Conservation (phyloP, 2,329 filamentous ascomycete species). For the Trichothecium roseum region DNA sequence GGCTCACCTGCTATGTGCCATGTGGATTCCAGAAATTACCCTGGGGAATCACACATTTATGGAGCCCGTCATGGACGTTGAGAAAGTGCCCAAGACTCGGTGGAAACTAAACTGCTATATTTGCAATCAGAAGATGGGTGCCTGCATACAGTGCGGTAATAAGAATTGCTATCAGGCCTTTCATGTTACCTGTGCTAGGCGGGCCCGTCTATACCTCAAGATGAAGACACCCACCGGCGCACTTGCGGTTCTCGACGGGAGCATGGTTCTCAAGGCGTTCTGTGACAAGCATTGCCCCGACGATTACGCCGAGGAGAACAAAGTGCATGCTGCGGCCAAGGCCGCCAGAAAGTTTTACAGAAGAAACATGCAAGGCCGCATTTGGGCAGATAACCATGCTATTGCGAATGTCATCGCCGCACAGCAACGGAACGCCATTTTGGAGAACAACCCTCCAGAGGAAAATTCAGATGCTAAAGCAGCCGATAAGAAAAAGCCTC, state of each 20-base stretch:
- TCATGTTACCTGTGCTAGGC: constrained; percentile 89
- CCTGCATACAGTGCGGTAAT: constrained; percentile 96
- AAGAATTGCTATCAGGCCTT: constrained; percentile 96
- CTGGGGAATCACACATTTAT: constrained; percentile 95
- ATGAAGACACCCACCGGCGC: constrained; percentile 90
- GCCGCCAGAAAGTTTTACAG: constrained; percentile 86
- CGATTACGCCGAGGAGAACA: constrained; percentile 81
- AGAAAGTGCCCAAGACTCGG: constrained; percentile 88
- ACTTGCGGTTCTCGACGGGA: constrained; percentile 66
- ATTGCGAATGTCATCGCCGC: constrained; percentile 75
- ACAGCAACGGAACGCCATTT: constrained; percentile 36
- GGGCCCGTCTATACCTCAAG: constrained; percentile 78
- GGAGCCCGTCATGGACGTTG: constrained; percentile 96
- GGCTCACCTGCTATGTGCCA: constrained; percentile 91
- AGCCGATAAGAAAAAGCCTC: constrained; percentile 62
- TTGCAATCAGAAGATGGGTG: constrained; percentile 94
- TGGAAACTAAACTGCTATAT: constrained; percentile 96
- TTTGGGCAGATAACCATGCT: constrained; percentile 86
- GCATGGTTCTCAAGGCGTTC: constrained; percentile 80
- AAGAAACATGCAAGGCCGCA: constrained; percentile 74
- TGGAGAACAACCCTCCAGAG: constrained; percentile 53
- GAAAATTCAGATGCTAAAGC: constrained; percentile 47
- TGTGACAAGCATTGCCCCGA: constrained; percentile 90
- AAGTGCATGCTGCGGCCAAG: constrained; percentile 67
- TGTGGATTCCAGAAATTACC: constrained; percentile 97